A percentile compares a stretch with the other conserved stretches of the same genome.
Evolutionary conservation across 1,139 yeast species (phyloP).

Genomic region (Kodamaea suecica): DNA sequence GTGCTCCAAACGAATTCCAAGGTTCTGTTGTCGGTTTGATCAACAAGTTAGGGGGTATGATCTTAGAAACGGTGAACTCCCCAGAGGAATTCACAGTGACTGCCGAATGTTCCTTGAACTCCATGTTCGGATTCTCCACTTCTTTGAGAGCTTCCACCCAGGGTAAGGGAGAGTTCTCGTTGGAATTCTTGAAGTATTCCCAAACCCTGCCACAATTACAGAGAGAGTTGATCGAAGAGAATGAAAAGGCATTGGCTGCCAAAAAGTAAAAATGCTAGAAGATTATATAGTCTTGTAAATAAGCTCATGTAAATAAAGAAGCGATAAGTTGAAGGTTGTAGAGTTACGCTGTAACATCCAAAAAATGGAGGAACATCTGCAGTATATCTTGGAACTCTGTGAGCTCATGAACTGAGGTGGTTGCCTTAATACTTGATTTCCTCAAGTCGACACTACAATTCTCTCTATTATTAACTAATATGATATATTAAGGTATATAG

Average conservation of each 20-base stretch:
- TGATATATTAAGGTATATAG: not conserved
- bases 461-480: not conserved
- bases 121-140: slow-evolving; percentile 96
- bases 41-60: slow-evolving; percentile 90
- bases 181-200: slow-evolving; percentile 90
- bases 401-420: not conserved
- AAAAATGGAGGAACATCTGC: not conserved
- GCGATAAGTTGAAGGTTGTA: too few species aligned
- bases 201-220: slow-evolving; percentile 92
- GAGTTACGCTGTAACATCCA: too few species aligned
- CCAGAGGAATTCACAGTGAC: slow-evolving; percentile 90
- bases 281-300: slow-evolving; percentile 7
- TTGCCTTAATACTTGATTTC: not conserved
- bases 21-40: slow-evolving; percentile 87
- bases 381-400: not conserved
- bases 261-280: not conserved
- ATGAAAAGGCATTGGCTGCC: slow-evolving; percentile 37
- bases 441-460: not conserved
- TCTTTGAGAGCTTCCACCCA: slow-evolving; percentile 94
- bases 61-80: slow-evolving; percentile 90
- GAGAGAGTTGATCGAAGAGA: slow-evolving; percentile 83
- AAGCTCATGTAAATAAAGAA: not conserved
- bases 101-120: slow-evolving; percentile 92
- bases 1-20: slow-evolving; percentile 96
- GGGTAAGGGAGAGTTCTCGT: slow-evolving; percentile 96